Evolutionary conservation across 2,329 filamentous ascomycete species (phyloP).

Genomic region (Pyrenophora tritici-repentis): DNA sequence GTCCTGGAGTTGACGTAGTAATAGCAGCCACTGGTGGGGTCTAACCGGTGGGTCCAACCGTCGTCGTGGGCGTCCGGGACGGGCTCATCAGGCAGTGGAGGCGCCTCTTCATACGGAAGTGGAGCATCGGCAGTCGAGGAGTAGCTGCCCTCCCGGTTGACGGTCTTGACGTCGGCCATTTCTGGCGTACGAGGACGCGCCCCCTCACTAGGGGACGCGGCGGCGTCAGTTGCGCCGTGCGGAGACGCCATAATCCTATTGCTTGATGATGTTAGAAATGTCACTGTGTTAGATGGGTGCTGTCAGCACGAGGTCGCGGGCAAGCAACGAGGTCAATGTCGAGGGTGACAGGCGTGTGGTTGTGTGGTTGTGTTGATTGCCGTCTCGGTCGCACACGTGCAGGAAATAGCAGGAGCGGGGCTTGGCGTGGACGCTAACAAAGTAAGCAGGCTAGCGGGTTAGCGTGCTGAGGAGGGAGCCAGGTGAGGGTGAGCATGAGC

Average conservation of each 20-base stretch:
- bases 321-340: slow-evolving; percentile 11
- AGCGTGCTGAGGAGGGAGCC: too few relatives aligned
- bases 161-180: slow-evolving; percentile 8
- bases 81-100: slow-evolving; percentile 57
- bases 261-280: slow-evolving; percentile 23
- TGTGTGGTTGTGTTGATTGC: not conserved
- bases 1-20: slow-evolving; percentile 88
- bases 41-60: slow-evolving; percentile 84
- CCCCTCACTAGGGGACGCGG: slow-evolving; percentile 15
- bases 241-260: slow-evolving; percentile 18
- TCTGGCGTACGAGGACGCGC: slow-evolving; percentile 11
- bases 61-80: slow-evolving; percentile 56
- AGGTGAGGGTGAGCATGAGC: not conserved
- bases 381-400: slow-evolving; percentile 9
- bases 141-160: slow-evolving; percentile 17
- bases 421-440: not conserved
- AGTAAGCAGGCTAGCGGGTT: not conserved
- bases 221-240: slow-evolving; percentile 12
- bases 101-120: slow-evolving; percentile 35
- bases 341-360: slow-evolving; percentile 3
- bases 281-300: slow-evolving; percentile 18
- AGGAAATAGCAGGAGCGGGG: slow-evolving; percentile 1
- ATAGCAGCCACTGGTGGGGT: slow-evolving; percentile 68
- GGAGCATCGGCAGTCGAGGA: slow-evolving; percentile 21
- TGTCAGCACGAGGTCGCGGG: slow-evolving; percentile 22